Conservation (phyloP, 1,284 basidiomycete genomes). For the Ceratorhiza oryzae-sativae region DNA sequence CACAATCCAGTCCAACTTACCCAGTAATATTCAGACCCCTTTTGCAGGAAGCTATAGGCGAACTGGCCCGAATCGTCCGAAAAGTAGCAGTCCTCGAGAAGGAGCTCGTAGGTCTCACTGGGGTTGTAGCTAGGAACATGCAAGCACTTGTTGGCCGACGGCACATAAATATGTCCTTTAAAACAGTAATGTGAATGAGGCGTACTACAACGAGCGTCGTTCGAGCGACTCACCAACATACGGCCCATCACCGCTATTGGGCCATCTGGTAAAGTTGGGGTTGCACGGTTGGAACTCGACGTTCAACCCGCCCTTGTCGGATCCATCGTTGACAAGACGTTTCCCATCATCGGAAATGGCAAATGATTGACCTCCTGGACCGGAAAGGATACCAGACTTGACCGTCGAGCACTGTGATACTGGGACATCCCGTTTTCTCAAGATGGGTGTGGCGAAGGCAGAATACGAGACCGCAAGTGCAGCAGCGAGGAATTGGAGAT, state of each 20-base stretch:
- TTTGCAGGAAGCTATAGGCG: neutral
- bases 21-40: neutral
- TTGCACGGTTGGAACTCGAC: slow-evolving; percentile 4
- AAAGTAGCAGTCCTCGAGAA: neutral
- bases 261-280: neutral
- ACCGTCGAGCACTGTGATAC: neutral
- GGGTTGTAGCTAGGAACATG: neutral
- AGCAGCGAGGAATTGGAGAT: neutral
- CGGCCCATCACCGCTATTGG: neutral
- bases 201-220: neutral
- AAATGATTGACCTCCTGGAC: neutral
- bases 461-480: neutral
- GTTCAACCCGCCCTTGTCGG: neutral
- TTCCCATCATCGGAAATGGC: neutral
- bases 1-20: neutral
- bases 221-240: neutral
- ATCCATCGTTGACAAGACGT: neutral
- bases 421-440: neutral
- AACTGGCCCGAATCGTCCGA: slow-evolving; percentile 1
- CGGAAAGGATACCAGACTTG: neutral
- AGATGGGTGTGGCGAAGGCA: neutral
- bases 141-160: neutral
- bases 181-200: neutral
- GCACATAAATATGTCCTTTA: neutral
- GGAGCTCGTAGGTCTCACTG: neutral